Evolutionary conservation across 176 grass and related monocot genomes (phyloP), one percentile per base, ranked within the genome.

Genomic region (bread wheat (Triticum aestivum)): DNA sequence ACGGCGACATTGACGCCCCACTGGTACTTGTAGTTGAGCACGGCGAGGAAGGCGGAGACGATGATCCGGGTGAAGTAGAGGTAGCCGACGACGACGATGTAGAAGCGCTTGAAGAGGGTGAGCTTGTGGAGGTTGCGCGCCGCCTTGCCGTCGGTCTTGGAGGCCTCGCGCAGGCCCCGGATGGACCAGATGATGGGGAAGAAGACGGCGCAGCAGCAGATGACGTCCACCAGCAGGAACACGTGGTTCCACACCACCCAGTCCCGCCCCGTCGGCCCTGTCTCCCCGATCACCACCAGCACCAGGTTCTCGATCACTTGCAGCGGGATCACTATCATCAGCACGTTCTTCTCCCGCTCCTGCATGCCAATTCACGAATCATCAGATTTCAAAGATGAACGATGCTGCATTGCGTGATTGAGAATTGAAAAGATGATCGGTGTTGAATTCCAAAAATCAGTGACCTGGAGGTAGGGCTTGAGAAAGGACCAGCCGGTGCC

Each of bases 401-500:
- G 47, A 51, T 51, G 47, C 15, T 51, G 51, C 51, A 18, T 54
- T 54, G 51, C 51, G 51, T 54, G 6, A 54, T 54, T 59, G 56
- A 59, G 56, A 21, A 20, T 59, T 59, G 26, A 20, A 45, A 8
- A 24, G 71, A 75, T 5, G 65, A 70, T 59, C 17, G 9, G 27
- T 11, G 11, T 29, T 61, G 75, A 51, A n/a, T 81, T 54, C 6
- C 41, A 30, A 30, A 30, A 30, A 51, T 20, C 1, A 45, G 11
- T 30, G 5, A 83, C 92, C 86, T 94, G 92, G 26, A 94, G 87
- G 78, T 91, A 91, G 0, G 92, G 92, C 20, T 94, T 91, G 80
- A 94, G 72, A 79, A 94, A 89, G 20, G 92, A 91, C 89, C 92
- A 94, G 29, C 92, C 92, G 77, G 92, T 94, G 86, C 92, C 92